These are phyloP conservation scores for Vitis hybrid DNA, from an alignment of 177 flowering plant genomes.

Conservation along the genomic window DNA sequence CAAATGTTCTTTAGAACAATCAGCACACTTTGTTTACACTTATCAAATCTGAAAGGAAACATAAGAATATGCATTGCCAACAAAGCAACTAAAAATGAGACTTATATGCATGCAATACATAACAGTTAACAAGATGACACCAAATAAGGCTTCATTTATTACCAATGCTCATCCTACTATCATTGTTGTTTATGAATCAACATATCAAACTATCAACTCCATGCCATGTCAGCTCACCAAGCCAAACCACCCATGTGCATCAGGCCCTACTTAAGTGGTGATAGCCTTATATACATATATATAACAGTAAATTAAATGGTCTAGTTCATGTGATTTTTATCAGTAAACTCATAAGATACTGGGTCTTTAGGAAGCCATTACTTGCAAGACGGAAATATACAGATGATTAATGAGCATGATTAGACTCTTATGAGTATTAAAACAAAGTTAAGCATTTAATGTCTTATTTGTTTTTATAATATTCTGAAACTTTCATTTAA, in stretches of 20 bases:
- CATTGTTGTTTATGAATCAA: neutral
- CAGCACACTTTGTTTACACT: neutral
- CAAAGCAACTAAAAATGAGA: neutral
- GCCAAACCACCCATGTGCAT: neutral
- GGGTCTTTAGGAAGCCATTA: too few relatives aligned
- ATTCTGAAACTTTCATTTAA: too few relatives aligned
- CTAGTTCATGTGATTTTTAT: too few relatives aligned
- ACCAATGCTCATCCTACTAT: neutral
- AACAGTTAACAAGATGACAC: neutral
- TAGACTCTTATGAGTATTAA: too few relatives aligned
- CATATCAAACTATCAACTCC: neutral
- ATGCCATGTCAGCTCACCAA: neutral
- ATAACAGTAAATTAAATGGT: neutral
- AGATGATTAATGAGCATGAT: too few relatives aligned
- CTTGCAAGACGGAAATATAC: too few relatives aligned
- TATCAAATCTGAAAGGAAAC: neutral
- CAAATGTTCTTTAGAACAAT: conserved; percentile 2
- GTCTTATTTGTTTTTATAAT: too few relatives aligned
- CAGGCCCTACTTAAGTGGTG: neutral
- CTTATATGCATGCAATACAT: neutral
- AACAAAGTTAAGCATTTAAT: too few relatives aligned
- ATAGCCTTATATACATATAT: neutral
- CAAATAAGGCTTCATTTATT: neutral
- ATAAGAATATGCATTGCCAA: neutral
- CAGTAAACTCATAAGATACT: too few relatives aligned